Percentiles rank a stretch among this genome's conserved stretches.
Conservation (phyloP, 441 rosid species). For the Gossypium davidsonii region DNA sequence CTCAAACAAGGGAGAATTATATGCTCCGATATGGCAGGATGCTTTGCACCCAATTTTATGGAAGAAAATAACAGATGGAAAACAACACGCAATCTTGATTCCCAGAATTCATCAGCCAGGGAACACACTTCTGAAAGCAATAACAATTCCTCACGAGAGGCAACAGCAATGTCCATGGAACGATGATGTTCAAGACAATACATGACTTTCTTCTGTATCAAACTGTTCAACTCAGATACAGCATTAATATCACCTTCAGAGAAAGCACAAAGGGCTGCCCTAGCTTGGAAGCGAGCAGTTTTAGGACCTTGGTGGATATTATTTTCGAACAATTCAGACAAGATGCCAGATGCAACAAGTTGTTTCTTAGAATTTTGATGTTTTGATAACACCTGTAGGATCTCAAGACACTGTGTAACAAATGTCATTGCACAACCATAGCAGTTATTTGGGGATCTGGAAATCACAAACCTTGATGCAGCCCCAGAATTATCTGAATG, state of each 20-base stretch:
- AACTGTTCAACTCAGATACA: constrained; percentile 80
- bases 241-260: constrained; percentile 94
- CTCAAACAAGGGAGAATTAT: constrained; percentile 98
- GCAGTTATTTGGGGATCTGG: constrained; percentile 92
- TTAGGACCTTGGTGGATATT: constrained; percentile 99
- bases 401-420: constrained; percentile 97
- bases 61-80: constrained; percentile 96
- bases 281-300: constrained; percentile 90
- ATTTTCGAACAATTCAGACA: constrained; percentile 93
- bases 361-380: constrained; percentile 80
- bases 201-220: constrained; percentile 96
- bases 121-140: constrained; percentile 99
- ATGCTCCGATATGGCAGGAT: constrained; percentile 99
- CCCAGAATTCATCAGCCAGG: constrained; percentile 98
- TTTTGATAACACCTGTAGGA: constrained; percentile 83
- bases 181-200: constrained; percentile 99
- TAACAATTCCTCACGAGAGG: constrained; percentile 92
- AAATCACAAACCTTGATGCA: constrained; percentile 82
- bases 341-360: constrained; percentile 89
- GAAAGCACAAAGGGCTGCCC: constrained; percentile 93
- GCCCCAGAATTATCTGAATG: constrained; percentile 60
- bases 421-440: constrained; percentile 98
- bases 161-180: constrained; percentile 95
- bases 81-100: constrained; percentile 92
- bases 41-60: constrained; percentile 97